Percentiles rank a stretch among this genome's conserved stretches.
phyloP scores from a whole-genome alignment of 2,329 filamentous ascomycete species.

The Aureobasidium musti region DNA sequence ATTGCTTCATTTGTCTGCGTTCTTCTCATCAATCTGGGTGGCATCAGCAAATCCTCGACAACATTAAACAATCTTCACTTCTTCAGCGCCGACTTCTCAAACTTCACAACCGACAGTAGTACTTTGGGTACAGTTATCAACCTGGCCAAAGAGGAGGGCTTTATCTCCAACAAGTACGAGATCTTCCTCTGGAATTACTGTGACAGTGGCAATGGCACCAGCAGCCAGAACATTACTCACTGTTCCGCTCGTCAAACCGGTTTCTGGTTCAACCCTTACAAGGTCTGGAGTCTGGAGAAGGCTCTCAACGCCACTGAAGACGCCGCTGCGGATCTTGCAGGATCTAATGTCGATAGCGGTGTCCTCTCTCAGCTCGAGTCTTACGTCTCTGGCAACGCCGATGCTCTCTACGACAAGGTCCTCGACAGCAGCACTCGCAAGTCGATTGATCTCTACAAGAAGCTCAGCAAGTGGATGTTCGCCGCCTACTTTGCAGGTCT shows the following conservation, averaged over 20 bases:
- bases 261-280: constrained; percentile 74
- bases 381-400: constrained; percentile 42
- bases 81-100: constrained; percentile 48
- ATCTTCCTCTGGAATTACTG: constrained; percentile 89
- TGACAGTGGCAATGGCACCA: constrained; percentile 58
- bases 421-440: constrained; percentile 68
- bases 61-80: constrained; percentile 59
- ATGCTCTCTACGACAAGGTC: constrained; percentile 42
- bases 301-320: constrained; percentile 45
- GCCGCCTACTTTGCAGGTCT: constrained; percentile 76
- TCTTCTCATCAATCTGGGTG: constrained; percentile 59
- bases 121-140: constrained; percentile 44
- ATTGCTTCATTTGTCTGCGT: constrained; percentile 73
- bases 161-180: constrained; percentile 74
- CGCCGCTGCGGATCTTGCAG: constrained; percentile 28
- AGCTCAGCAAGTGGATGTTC: constrained; percentile 78
- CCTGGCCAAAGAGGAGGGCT: constrained; percentile 40
- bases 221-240: constrained; percentile 48
- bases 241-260: constrained; percentile 65
- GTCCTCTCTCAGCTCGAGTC: constrained; percentile 54
- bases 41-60: constrained; percentile 53
- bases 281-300: constrained; percentile 63
- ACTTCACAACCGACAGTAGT: constrained; percentile 40
- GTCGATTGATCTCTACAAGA: constrained; percentile 71
- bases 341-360: constrained; percentile 39